Percentiles rank a stretch among this genome's conserved stretches.
Conservation (phyloP, 169 alveolate species). For the Eimeria praecox region DNA sequence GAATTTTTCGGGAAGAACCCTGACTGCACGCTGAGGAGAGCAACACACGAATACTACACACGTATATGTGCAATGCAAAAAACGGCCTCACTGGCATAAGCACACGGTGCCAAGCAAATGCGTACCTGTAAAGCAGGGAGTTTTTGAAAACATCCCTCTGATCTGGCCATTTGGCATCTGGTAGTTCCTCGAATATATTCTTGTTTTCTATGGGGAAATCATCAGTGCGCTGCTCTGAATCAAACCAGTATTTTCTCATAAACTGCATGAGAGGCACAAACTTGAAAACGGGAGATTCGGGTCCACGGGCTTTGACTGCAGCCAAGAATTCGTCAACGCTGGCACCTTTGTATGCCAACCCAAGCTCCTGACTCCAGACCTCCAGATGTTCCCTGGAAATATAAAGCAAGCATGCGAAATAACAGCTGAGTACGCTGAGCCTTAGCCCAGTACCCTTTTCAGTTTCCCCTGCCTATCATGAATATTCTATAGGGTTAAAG, state of each 20-base stretch:
- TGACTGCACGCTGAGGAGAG: conserved; percentile 75
- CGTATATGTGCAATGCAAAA: neutral
- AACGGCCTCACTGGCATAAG: neutral
- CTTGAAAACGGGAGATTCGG: conserved; percentile 87
- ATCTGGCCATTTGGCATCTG: conserved; percentile 85
- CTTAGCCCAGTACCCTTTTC: neutral
- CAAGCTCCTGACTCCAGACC: conserved; percentile 85
- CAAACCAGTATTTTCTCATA: conserved; percentile 87
- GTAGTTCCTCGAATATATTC: conserved; percentile 85
- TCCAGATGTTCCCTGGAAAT: conserved; percentile 81
- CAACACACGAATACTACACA: conserved; percentile 4
- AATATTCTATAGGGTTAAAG: neutral
- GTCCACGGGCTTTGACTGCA: conserved; percentile 86
- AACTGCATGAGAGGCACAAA: conserved; percentile 88
- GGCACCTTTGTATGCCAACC: conserved; percentile 86
- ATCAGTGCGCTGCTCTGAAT: conserved; percentile 81
- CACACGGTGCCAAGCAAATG: neutral
- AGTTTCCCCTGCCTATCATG: neutral
- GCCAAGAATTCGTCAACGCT: conserved; percentile 84
- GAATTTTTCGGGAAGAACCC: conserved; percentile 86
- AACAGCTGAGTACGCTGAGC: neutral
- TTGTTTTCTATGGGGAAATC: conserved; percentile 85
- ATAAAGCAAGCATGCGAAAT: neutral
- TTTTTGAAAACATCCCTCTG: conserved; percentile 82
- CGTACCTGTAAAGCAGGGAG: conserved; percentile 83